Evolutionary conservation across 495 filamentous ascomycete species (phyloP).

Genomic region (Patellaria atrata): DNA sequence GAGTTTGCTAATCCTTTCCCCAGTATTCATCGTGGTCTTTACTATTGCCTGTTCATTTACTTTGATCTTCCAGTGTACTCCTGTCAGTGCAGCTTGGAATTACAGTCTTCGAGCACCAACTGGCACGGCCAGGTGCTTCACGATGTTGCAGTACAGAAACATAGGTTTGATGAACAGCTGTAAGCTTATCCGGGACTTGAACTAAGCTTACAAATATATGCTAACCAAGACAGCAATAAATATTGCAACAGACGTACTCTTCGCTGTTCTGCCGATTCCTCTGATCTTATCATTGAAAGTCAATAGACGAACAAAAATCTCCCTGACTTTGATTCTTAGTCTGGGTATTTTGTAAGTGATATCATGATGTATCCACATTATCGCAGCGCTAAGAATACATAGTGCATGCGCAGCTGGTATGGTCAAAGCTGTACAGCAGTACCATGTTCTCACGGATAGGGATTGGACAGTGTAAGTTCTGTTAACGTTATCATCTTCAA

Average conservation of each 20-base stretch:
- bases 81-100: conserved; percentile 20
- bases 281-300: conserved; percentile 23
- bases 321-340: conserved; percentile 18
- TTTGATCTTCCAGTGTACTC: conserved; percentile 22
- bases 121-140: conserved; percentile 21
- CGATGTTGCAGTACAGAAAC: conserved; percentile 13
- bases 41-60: conserved; percentile 19
- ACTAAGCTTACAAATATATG: no score
- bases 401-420: conserved; percentile 22
- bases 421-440: conserved; percentile 22
- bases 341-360: conserved; percentile 25
- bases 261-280: conserved; percentile 22
- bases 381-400: no score
- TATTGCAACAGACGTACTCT: conserved; percentile 23
- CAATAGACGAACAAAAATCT: conserved; percentile 22
- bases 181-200: conserved; percentile 9
- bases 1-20: background rate
- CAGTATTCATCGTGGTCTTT: conserved; percentile 20
- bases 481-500: no score
- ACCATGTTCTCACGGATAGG: conserved; percentile 12
- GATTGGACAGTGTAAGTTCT: conserved; percentile 19
- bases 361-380: no score
- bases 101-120: conserved; percentile 10
- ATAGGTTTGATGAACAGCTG: conserved; percentile 22
- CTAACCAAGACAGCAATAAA: conserved; percentile 22